A percentile compares a stretch with the other conserved stretches of the same genome.
Evolutionary conservation across 108 stramenopile species (phyloP).

Genomic region (Nannochloropsis gaditana): DNA sequence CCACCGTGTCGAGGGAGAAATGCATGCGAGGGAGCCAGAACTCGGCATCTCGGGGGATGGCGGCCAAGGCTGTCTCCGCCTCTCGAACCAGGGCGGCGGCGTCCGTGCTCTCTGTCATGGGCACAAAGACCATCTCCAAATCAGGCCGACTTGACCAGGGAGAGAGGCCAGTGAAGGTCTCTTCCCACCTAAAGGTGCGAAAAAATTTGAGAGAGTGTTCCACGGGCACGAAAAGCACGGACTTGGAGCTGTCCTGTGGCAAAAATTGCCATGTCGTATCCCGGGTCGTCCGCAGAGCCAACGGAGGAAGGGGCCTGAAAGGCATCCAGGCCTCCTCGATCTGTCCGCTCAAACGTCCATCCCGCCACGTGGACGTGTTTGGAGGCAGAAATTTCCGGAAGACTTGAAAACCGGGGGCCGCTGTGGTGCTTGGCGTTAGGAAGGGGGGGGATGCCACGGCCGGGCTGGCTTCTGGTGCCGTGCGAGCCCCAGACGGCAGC

Average conservation of each 20-base stretch:
- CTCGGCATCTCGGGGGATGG: neutral
- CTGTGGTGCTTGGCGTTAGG: conserved; percentile 1
- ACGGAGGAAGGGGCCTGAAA: neutral
- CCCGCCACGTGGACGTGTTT: neutral
- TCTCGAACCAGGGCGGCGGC: neutral
- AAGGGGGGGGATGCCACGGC: neutral
- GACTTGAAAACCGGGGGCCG: neutral
- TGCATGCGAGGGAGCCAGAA: conserved; percentile 16
- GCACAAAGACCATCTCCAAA: neutral
- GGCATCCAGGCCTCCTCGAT: neutral
- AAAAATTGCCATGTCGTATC: neutral
- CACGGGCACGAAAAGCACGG: neutral
- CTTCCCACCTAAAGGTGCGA: neutral
- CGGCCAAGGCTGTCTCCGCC: neutral
- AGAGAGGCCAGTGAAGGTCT: neutral
- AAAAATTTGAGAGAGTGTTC: neutral
- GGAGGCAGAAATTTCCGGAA: neutral
- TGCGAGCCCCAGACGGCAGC: no score
- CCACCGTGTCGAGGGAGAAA: neutral
- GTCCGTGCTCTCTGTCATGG: neutral
- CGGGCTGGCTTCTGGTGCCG: no score
- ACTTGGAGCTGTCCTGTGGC: neutral
- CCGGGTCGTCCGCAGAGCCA: neutral
- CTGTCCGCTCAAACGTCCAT: no score
- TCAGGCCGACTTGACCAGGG: conserved; percentile 11